Conservation (phyloP, 345 rosid species). For the Gossypium stocksii region DNA sequence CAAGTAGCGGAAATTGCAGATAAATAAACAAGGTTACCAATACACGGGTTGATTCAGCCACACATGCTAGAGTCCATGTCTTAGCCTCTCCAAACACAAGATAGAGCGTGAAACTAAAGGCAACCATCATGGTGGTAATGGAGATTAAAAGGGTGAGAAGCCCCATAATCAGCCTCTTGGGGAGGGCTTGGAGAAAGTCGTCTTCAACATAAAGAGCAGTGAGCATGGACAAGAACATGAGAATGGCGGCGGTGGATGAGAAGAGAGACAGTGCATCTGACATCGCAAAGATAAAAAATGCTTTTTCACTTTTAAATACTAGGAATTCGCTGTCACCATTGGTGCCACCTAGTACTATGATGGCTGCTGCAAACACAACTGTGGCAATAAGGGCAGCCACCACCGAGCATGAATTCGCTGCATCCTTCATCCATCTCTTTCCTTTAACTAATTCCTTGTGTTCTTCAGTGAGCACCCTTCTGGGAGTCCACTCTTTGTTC, state of each 20-base stretch:
- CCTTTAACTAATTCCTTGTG: slow-evolving; percentile 11
- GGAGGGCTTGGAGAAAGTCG: slow-evolving; percentile 27
- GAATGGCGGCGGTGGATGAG: slow-evolving; percentile 19
- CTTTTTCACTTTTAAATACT: neutral
- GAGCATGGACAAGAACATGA: slow-evolving; percentile 30
- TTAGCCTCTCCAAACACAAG: neutral
- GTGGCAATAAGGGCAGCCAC: slow-evolving; percentile 30
- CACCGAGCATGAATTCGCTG: slow-evolving; percentile 24
- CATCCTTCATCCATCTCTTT: slow-evolving; percentile 28
- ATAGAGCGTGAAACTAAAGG: slow-evolving; percentile 18
- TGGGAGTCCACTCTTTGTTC: neutral
- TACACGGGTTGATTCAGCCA: slow-evolving; percentile 12
- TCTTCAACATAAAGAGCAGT: slow-evolving; percentile 19
- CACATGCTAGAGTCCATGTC: neutral
- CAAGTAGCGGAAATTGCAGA: slow-evolving; percentile 18
- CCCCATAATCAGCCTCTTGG: slow-evolving; percentile 18
- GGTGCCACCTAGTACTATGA: slow-evolving; percentile 28
- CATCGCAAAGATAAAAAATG: slow-evolving; percentile 17
- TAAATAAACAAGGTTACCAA: slow-evolving; percentile 15
- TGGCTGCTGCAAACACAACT: slow-evolving; percentile 23
- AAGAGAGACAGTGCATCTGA: slow-evolving; percentile 25
- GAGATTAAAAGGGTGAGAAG: slow-evolving; percentile 18
- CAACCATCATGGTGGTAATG: slow-evolving; percentile 24
- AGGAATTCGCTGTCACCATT: slow-evolving; percentile 9
- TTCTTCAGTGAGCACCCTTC: slow-evolving; percentile 6